phyloP scores from a whole-genome alignment of 345 rosid species.

The Viola odorata region DNA sequence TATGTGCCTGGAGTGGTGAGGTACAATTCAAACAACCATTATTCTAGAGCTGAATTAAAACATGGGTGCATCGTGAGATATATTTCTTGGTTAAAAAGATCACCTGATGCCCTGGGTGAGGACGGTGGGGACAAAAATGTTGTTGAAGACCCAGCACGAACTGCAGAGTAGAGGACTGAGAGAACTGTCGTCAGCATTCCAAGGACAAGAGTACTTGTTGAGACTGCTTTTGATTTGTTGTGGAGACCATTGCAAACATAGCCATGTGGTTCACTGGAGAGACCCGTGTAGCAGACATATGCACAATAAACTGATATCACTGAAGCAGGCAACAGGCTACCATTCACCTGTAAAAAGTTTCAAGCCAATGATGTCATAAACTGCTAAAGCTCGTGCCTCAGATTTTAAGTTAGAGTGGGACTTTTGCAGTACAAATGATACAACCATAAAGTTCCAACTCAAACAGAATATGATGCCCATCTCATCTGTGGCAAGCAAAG shows the following conservation, averaged over 20 bases:
- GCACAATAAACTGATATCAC: constrained; percentile 89
- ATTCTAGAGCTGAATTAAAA: too few species aligned
- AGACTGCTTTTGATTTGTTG: constrained; percentile 63
- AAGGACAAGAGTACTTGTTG: constrained; percentile 67
- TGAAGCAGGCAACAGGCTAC: constrained; percentile 96
- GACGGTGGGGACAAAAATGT: constrained; percentile 84
- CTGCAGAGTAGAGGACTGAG: constrained; percentile 80
- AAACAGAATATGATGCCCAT: too few species aligned
- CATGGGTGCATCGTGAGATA: too few species aligned
- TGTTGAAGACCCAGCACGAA: constrained; percentile 92
- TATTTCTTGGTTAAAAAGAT: not conserved
- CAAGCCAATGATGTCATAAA: constrained; percentile 6
- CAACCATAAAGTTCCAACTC: too few species aligned
- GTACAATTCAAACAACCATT: too few species aligned
- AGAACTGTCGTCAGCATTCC: constrained; percentile 95
- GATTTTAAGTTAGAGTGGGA: not conserved
- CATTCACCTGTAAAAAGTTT: constrained; percentile 58
- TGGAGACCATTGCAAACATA: constrained; percentile 91
- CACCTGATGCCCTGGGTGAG: constrained; percentile 74
- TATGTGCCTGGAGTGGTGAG: too few species aligned
- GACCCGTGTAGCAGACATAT: constrained; percentile 93
- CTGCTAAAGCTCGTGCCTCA: not conserved
- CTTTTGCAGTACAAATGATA: not conserved
- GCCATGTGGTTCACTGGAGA: constrained; percentile 89
- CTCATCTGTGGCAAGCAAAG: too few species aligned